These are phyloP conservation scores for Zoysia pacifica DNA, from an alignment of 176 grass and related monocot genomes.

Conservation along the genomic window DNA sequence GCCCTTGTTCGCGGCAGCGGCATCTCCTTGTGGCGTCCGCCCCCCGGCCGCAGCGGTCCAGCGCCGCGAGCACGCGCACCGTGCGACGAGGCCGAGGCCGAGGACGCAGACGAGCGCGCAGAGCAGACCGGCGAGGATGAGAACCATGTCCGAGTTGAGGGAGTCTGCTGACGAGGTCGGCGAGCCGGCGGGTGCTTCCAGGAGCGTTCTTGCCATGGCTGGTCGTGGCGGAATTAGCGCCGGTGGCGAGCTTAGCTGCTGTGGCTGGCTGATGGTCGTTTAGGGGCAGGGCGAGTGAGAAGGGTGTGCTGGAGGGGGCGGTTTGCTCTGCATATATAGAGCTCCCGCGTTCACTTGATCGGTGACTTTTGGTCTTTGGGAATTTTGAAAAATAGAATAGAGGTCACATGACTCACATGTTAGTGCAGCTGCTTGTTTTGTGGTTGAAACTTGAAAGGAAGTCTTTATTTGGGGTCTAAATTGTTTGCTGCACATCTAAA, in stretches of 20 bases:
- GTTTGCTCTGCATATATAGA: slow-evolving; percentile 43
- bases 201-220: slow-evolving; percentile 52
- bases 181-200: slow-evolving; percentile 18
- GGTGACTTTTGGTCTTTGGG: slow-evolving; percentile 26
- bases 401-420: not conserved
- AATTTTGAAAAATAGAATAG: not conserved
- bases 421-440: slow-evolving; percentile 1
- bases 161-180: slow-evolving; percentile 11
- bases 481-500: not conserved
- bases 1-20: slow-evolving; percentile 38
- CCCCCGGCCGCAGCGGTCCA: not conserved
- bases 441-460: slow-evolving; percentile 24
- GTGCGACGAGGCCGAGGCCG: slow-evolving; percentile 62
- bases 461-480: not conserved
- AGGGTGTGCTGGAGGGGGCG: slow-evolving; percentile 29
- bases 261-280: not conserved
- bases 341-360: not conserved
- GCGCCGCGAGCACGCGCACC: slow-evolving; percentile 54
- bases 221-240: not conserved
- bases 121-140: slow-evolving; percentile 59
- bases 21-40: not conserved
- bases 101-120: slow-evolving; percentile 67
- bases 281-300: slow-evolving; percentile 14
- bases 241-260: slow-evolving; percentile 11
- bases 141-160: slow-evolving; percentile 54